Conservation (phyloP, 768 basidiomycete species). For the Psilocybe azurescens region DNA sequence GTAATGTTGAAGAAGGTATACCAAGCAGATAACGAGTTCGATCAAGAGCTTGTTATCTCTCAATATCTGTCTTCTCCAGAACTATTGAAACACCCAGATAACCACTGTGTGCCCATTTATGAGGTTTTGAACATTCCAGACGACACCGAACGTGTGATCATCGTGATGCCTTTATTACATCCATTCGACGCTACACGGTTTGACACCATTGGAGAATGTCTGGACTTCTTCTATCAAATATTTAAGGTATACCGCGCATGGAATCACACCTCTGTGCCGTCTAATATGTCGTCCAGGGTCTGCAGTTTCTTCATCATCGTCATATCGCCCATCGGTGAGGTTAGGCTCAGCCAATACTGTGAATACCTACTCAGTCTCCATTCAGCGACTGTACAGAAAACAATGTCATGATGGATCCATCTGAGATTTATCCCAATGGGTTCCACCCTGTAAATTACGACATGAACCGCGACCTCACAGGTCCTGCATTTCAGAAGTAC, state of each 20-base stretch:
- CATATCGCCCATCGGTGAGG: conserved; percentile 41
- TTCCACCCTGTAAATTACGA: conserved; percentile 29
- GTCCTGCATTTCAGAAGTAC: conserved; percentile 19
- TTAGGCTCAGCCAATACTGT: too few species aligned
- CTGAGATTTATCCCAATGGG: conserved; percentile 26
- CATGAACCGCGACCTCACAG: conserved; percentile 26
- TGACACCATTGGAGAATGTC: conserved; percentile 38
- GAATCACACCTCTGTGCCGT: too few species aligned
- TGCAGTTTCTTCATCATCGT: conserved; percentile 40
- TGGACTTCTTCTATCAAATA: conserved; percentile 37
- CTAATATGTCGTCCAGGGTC: conserved; percentile 20
- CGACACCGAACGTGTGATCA: conserved; percentile 20
- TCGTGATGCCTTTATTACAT: conserved; percentile 38
- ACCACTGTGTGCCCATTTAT: conserved; percentile 39
- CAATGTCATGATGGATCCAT: conserved; percentile 44
- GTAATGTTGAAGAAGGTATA: conserved; percentile 35
- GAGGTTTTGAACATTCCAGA: conserved; percentile 26
- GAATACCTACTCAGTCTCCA: conserved; percentile 1
- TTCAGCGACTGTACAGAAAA: conserved; percentile 16
- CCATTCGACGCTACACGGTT: conserved; percentile 32
- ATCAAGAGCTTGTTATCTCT: conserved; percentile 33
- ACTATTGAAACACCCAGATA: conserved; percentile 27
- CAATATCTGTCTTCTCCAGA: conserved; percentile 21
- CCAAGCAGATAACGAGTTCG: too few species aligned
- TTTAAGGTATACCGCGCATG: conserved; percentile 29